Evolutionary conservation across 176 grass and related monocot species (phyloP), one percentile per base, ranked within the genome.

Genomic region (Secale cereale): DNA sequence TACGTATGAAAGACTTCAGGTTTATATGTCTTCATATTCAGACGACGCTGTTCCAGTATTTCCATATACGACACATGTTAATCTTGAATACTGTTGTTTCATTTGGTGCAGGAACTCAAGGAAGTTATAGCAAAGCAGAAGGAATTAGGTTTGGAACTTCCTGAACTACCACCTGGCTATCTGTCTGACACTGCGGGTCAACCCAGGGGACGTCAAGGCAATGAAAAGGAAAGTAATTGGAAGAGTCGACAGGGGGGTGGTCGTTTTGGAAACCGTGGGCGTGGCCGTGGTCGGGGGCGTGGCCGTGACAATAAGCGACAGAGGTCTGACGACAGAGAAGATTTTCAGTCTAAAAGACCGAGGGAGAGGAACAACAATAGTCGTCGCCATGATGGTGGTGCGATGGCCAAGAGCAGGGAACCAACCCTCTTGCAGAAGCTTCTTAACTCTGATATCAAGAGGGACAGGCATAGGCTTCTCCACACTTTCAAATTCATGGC

Each of bases 381-480:
- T 48, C 17, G 5, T 74, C 6, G 10, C 29, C n/a, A 28, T 82
- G 57, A 71, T 69, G 65, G n/a, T 48, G 22, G n/a, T 59, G 22
- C 69, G 41, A 60, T 65, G 60, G 20, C 46, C 31, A 68, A 89
- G 30, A 91, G 74, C 20, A 85, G 88, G 87, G 93, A 96, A 62
- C 91, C 91, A 78, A 91, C 87, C 59, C 92, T 99, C 37, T 69
- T 99, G 43, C 87, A 91, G 86, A 99, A 99, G 86, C 97, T 99
- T 88, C 86, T 94, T 43, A 92, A 48, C 15, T 14, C 91, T 2
- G 90, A 98, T 66, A 89, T 98, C 52, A 98, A 88, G 81, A 90
- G 93, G 84, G 97, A 98, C 75, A 98, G 87, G n/a, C 77, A 74
- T 41, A 89, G 70, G 46, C 76, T 98, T 67, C 79, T 95, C 20